Evolutionary conservation across 768 basidiomycete species (phyloP).

Genomic region (Suillus sp.): DNA sequence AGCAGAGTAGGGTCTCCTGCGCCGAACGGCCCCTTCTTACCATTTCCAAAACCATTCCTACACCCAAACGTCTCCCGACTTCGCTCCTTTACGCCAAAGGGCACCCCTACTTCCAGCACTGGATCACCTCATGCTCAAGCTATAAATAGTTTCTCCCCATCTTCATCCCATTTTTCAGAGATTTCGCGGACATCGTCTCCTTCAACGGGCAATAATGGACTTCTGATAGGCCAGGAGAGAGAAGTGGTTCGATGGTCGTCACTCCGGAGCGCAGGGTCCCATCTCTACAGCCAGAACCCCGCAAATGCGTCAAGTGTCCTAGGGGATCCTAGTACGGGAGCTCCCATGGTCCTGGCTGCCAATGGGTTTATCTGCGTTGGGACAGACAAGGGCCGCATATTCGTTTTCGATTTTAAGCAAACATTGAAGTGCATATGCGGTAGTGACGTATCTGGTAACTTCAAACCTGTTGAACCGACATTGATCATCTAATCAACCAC

Average conservation of each 20-base stretch:
- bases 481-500: conserved; percentile 23
- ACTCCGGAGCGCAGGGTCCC: conserved; percentile 58
- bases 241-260: conserved; percentile 80
- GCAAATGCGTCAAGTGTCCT: conserved; percentile 65
- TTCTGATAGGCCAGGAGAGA: conserved; percentile 34
- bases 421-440: conserved; percentile 80
- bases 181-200: conserved; percentile 69
- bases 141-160: conserved; percentile 49
- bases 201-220: conserved; percentile 35
- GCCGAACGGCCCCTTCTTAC: conserved; percentile 33
- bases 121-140: conserved; percentile 45
- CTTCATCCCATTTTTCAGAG: conserved; percentile 67
- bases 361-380: conserved; percentile 91
- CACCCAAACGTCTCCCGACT: conserved; percentile 80
- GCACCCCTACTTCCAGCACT: conserved; percentile 43
- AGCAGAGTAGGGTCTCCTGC: conserved; percentile 42
- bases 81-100: conserved; percentile 63
- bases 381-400: conserved; percentile 73
- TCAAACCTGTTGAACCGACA: conserved; percentile 9
- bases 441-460: conserved; percentile 61
- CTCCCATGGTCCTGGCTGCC: conserved; percentile 79
- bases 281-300: conserved; percentile 53
- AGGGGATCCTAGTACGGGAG: conserved; percentile 57
- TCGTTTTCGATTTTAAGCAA: conserved; percentile 92
- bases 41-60: conserved; percentile 54